Evolutionary conservation across 2,329 filamentous ascomycete species (phyloP), one percentile per base, ranked within the genome.

Genomic region (Fusarium virguliforme): DNA sequence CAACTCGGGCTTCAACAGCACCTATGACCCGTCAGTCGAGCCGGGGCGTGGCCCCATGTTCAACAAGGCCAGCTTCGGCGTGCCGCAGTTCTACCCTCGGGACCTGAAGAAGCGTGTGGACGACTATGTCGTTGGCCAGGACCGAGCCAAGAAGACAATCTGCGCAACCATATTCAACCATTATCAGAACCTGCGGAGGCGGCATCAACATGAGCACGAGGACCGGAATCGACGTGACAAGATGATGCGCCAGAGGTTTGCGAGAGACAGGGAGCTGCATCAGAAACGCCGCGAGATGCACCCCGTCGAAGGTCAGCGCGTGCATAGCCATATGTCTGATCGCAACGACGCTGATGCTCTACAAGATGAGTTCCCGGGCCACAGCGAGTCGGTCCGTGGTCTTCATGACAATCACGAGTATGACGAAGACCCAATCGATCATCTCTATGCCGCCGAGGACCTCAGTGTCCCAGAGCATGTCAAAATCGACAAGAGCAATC

Each of bases 111-210:
- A 94, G 77, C 92, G 96, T 76, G 90, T 98, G 34, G 96, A 99
- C 79, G 93, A 96, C 78, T 99, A 97, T 79, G 95, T 99, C 2
- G 95, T 99, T 4, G 96, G 95, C 41, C 96, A 99, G 81, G 94
- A 98, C 73, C 90, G 94, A 65, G 94, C 96, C 15, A 96, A 99
- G 86, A 97, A 97, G 81, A 93, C 95, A 13, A 90, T 98, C 70
- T 96, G 94, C 71, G 92, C 95, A 4, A 94, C 95, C 7, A 93
- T 99, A 30, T 98, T 97, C 84, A 98, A 98, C 78, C 96, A 99
- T 79, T 98, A 98, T 79, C 94, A 98, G 81, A 90, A 93, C 51
- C 88, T 97, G 65, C 91, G 95, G 26, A 88, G 94, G 76, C 86
- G 94, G 54, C 89, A 91, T 65, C 89, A 96, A 72, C 90, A 95